Evolutionary conservation across 208 protist genomes (phyloP).

Genomic region (Naegleria fowleri): DNA sequence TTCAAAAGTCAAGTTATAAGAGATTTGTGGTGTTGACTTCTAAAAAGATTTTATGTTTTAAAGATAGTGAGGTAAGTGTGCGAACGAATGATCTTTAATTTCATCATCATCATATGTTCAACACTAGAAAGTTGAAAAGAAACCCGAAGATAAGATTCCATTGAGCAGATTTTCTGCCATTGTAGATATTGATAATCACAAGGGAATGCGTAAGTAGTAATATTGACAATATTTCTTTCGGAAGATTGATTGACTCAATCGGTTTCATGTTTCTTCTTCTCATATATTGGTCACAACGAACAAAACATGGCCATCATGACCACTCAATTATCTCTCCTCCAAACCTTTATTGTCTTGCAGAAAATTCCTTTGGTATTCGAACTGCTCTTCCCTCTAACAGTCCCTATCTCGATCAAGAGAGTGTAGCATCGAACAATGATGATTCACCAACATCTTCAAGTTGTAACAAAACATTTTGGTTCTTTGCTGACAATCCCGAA

Average conservation of each 20-base stretch:
- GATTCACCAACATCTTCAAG: not conserved
- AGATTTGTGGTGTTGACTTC: not conserved
- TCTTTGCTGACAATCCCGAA: not conserved
- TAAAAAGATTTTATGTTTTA: not conserved
- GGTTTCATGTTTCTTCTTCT: no score
- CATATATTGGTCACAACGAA: no score
- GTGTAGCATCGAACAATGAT: not conserved
- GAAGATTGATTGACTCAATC: no score
- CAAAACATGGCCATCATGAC: no score
- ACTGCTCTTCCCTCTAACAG: not conserved
- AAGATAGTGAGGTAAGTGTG: not conserved
- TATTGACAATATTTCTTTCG: no score
- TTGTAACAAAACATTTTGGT: not conserved
- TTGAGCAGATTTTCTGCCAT: not conserved
- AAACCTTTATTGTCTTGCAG: no score
- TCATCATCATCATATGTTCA: no score
- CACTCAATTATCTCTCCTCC: no score
- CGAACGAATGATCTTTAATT: no score
- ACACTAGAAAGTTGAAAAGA: not conserved
- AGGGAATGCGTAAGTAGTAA: not conserved
- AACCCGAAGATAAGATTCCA: not conserved
- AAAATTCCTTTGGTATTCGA: not conserved
- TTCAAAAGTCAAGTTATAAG: not conserved
- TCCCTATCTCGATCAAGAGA: not conserved
- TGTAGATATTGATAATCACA: not conserved